A percentile compares a stretch with the other conserved stretches of the same genome.
phyloP scores from a whole-genome alignment of 1,139 yeast genomes.

The Blastobotrys proliferans region DNA sequence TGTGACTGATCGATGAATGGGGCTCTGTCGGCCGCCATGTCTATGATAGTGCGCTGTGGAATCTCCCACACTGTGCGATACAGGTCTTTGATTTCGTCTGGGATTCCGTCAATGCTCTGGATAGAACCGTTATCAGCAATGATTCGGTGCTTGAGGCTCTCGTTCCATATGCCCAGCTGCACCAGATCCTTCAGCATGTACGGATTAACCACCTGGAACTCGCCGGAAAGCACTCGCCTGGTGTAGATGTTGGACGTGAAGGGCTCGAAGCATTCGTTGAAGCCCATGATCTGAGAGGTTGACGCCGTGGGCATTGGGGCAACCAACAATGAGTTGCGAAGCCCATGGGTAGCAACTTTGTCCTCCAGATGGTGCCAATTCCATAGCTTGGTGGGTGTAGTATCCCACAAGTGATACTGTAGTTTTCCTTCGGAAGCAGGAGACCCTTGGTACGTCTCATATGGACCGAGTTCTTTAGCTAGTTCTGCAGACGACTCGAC shows the following conservation, averaged over 20 bases:
- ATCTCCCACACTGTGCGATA: slow-evolving; percentile 94
- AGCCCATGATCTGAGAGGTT: slow-evolving; percentile 75
- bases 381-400: slow-evolving; percentile 53
- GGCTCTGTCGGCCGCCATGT: slow-evolving; percentile 85
- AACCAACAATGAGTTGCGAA: slow-evolving; percentile 67
- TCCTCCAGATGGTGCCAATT: slow-evolving; percentile 61
- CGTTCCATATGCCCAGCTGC: slow-evolving; percentile 68
- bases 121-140: slow-evolving; percentile 73
- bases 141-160: slow-evolving; percentile 62
- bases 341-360: slow-evolving; percentile 49
- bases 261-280: slow-evolving; percentile 78
- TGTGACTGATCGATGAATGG: slow-evolving; percentile 90
- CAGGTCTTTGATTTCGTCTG: slow-evolving; percentile 58
- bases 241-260: slow-evolving; percentile 74
- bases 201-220: slow-evolving; percentile 71
- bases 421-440: slow-evolving; percentile 66
- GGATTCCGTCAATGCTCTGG: slow-evolving; percentile 62
- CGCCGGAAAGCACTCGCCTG: slow-evolving; percentile 74
- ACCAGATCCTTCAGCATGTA: slow-evolving; percentile 65
- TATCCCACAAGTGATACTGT: slow-evolving; percentile 68
- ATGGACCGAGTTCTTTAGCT: slow-evolving; percentile 54
- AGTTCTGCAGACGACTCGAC: slow-evolving; percentile 65
- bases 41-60: slow-evolving; percentile 68
- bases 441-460: slow-evolving; percentile 58
- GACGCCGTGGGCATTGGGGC: slow-evolving; percentile 93